Conservation (phyloP, 495 filamentous ascomycete species). For the Poronia punctata region DNA sequence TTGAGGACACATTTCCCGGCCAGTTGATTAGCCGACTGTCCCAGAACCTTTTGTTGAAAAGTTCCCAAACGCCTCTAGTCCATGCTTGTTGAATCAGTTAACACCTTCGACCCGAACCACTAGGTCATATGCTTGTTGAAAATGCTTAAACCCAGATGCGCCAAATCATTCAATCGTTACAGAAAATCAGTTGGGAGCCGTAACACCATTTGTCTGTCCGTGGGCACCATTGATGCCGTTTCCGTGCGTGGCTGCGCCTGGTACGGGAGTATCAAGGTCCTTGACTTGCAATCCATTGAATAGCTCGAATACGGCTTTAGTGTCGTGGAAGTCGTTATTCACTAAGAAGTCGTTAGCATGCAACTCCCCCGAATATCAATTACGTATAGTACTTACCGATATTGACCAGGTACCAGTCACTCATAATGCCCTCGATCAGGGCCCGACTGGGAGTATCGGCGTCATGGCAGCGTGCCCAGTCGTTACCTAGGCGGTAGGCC, state of each 20-base stretch:
- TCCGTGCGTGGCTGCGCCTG: not conserved
- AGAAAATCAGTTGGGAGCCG: slow-evolving; percentile 5
- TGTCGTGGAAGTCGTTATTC: slow-evolving; percentile 90
- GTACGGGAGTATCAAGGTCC: slow-evolving; percentile 48
- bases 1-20: slow-evolving; percentile 9
- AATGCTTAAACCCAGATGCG: slow-evolving; percentile 21
- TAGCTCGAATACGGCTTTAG: slow-evolving; percentile 68
- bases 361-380: not conserved
- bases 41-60: slow-evolving; percentile 29
- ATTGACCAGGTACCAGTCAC: slow-evolving; percentile 88
- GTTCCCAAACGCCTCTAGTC: slow-evolving; percentile 23
- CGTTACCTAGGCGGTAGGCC: slow-evolving; percentile 82
- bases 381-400: slow-evolving; percentile 60
- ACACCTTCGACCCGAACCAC: slow-evolving; percentile 15
- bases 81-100: slow-evolving; percentile 29
- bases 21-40: slow-evolving; percentile 18
- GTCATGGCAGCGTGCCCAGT: slow-evolving; percentile 90
- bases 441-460: slow-evolving; percentile 70
- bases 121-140: slow-evolving; percentile 29
- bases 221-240: slow-evolving; percentile 17
- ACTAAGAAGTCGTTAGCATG: slow-evolving; percentile 43
- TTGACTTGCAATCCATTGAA: slow-evolving; percentile 72
- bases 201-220: slow-evolving; percentile 11
- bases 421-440: slow-evolving; percentile 76
- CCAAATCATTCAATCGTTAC: slow-evolving; percentile 15